Conservation (phyloP, 805 yeast genomes). For the Scheffersomyces stipitis region DNA sequence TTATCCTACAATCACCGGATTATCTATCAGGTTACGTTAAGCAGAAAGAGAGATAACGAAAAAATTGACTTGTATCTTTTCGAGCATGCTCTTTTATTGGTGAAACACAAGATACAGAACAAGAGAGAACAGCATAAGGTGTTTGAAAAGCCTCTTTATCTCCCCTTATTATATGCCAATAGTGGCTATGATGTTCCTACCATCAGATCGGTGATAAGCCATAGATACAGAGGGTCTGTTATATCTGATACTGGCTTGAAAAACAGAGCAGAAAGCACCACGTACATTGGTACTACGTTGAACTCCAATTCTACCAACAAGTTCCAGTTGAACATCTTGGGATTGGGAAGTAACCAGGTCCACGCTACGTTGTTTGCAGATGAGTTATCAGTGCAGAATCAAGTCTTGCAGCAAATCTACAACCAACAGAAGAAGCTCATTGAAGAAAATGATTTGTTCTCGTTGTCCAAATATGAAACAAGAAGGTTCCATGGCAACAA, state of each 20-base stretch:
- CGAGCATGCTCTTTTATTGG: constrained; percentile 85
- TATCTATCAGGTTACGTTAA: constrained; percentile 71
- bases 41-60: constrained; percentile 69
- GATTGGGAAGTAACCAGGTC: constrained; percentile 54
- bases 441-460: constrained; percentile 74
- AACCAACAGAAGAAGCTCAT: constrained; percentile 75
- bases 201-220: constrained; percentile 42
- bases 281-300: constrained; percentile 23
- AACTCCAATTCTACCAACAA: constrained; percentile 31
- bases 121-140: constrained; percentile 91
- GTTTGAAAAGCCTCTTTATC: constrained; percentile 82
- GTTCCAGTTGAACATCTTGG: constrained; percentile 51
- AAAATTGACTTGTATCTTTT: constrained; percentile 83
- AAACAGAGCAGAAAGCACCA: constrained; percentile 25
- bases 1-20: constrained; percentile 81
- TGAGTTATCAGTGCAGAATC: constrained; percentile 64
- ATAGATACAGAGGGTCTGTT: constrained; percentile 35
- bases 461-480: constrained; percentile 71
- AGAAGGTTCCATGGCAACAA: constrained; percentile 72
- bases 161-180: constrained; percentile 71
- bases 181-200: constrained; percentile 79
- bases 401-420: constrained; percentile 75
- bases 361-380: constrained; percentile 55
- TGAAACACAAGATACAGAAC: constrained; percentile 80
- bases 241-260: constrained; percentile 34